Base-by-base conservation (phyloP, 345 rosid genomes). In the Salix suchowensis region DNA sequence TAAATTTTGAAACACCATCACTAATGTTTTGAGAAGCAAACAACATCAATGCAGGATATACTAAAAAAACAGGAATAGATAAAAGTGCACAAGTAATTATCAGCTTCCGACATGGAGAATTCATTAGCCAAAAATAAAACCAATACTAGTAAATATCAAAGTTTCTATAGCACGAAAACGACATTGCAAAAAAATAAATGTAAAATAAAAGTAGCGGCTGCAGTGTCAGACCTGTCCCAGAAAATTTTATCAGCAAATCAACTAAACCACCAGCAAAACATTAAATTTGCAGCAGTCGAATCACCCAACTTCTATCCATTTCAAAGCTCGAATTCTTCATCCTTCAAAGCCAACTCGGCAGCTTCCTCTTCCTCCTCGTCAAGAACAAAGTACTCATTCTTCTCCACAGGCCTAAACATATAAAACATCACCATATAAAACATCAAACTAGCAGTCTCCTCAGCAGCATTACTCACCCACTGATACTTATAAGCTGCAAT, bases 291-390 rank as follows among this genome's bases (percentile, higher is more conserved):
- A 32, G 54, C 67, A 39, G 12, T 32, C 12, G 54, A 68, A 61
- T 24, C 61, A 26, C 11, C 34, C 37, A 71, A 13, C 40, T 46
- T 9, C 23, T 62, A 2, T 21, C 64, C 74, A 52, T 60, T 69
- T 91, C 85, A 92, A 73, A 94, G 94, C 89, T 94, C 98, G 67
- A 91, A 94, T 79, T 91, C 97, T 76, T 92, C 97, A 23, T 91
- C 92, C 70, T 84, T 88, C 7, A 90, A 87, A 2, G 97, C 96
- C 75, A 86, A 36, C 70, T 90, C 97, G 4, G 98, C 92, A 78
- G 95, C 96, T 84, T 93, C 97, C 79, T 96, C 98, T 73, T 92
- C 98, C 81, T 93, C 97, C 68, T 91, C 98, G 55, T 90, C 98
- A 68, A 96, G 83, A 77, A 79, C 89, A 83, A 96, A 90, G 82